Percentiles rank a stretch among this genome's conserved stretches.
These are phyloP conservation scores for Rhamnella rubrinervis DNA, from an alignment of 331 rosid genomes.

Conservation along the genomic window DNA sequence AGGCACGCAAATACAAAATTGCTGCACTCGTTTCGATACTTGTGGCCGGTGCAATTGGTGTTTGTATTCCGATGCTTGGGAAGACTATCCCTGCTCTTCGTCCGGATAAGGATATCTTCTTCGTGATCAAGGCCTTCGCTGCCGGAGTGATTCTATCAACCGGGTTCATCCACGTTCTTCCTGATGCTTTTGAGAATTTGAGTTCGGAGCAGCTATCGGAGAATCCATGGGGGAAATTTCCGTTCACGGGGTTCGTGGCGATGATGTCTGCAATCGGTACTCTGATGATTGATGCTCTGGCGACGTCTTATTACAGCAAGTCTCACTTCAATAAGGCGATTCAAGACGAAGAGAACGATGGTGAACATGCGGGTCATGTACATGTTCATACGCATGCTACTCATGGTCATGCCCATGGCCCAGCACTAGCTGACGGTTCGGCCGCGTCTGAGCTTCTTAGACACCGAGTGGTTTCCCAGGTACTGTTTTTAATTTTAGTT, in stretches of 20 bases:
- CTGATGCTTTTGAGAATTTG: constrained; percentile 55
- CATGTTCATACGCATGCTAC: constrained; percentile 55
- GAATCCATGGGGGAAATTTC: constrained; percentile 66
- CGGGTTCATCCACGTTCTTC: constrained; percentile 77
- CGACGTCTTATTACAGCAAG: constrained; percentile 51
- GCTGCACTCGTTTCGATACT: constrained; percentile 56
- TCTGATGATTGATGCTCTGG: constrained; percentile 69
- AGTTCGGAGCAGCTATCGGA: constrained; percentile 39
- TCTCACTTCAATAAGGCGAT: constrained; percentile 3
- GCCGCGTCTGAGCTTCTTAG: constrained; percentile 42
- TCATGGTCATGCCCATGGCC: constrained; percentile 58
- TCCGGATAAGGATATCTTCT: constrained; percentile 58
- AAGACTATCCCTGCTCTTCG: constrained; percentile 49
- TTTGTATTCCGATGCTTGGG: constrained; percentile 60
- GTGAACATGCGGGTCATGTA: constrained; percentile 31
- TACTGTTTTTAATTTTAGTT: background rate
- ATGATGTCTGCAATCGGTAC: constrained; percentile 74
- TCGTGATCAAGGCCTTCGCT: constrained; percentile 65
- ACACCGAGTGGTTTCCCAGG: constrained; percentile 60
- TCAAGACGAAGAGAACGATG: constrained; percentile 25
- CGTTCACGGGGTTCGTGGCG: constrained; percentile 78
- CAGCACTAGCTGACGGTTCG: background rate
- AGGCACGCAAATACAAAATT: constrained; percentile 46
- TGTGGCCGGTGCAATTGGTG: constrained; percentile 51
- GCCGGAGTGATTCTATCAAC: constrained; percentile 81